A percentile compares a stretch with the other conserved stretches of the same genome.
Evolutionary conservation across 2,329 filamentous ascomycete genomes (phyloP).

Genomic region (Calonectria leucothoes): DNA sequence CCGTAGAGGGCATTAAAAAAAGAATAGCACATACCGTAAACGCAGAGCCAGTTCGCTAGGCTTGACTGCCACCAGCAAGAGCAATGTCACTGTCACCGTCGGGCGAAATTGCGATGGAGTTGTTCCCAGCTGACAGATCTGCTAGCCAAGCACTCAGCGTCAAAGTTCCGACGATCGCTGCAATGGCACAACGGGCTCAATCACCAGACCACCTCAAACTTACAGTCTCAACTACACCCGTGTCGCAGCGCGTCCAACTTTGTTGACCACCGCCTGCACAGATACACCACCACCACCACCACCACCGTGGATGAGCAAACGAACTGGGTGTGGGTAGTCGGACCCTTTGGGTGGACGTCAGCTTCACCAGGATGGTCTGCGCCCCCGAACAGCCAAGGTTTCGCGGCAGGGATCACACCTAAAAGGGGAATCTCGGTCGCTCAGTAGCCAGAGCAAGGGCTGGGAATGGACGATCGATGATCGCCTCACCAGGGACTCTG

Average conservation of each 20-base stretch:
- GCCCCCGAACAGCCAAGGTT: slow-evolving; percentile 33
- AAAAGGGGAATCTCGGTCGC: slow-evolving; percentile 27
- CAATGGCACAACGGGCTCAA: slow-evolving; percentile 8
- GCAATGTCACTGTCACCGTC: slow-evolving; percentile 23
- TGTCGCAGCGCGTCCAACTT: slow-evolving; percentile 35
- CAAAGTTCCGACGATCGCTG: slow-evolving; percentile 30
- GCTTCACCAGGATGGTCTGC: slow-evolving; percentile 28
- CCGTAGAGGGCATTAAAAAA: neutral
- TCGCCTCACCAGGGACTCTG: slow-evolving; percentile 38
- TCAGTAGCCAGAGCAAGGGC: slow-evolving; percentile 17
- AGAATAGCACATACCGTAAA: slow-evolving; percentile 33
- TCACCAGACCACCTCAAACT: slow-evolving; percentile 23
- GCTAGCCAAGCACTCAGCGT: slow-evolving; percentile 3
- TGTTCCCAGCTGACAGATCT: slow-evolving; percentile 22
- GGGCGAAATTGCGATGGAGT: slow-evolving; percentile 37
- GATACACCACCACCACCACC: slow-evolving; percentile 17
- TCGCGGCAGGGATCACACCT: slow-evolving; percentile 36
- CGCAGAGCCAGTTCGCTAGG: slow-evolving; percentile 16
- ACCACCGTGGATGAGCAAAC: neutral
- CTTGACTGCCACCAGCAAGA: slow-evolving; percentile 7
- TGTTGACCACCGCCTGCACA: slow-evolving; percentile 33
- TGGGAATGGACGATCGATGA: slow-evolving; percentile 37
- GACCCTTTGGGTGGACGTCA: slow-evolving; percentile 26
- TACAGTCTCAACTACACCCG: neutral
- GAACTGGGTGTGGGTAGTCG: slow-evolving; percentile 8